These are phyloP conservation scores for Aureobasidium sp. DNA, from an alignment of 2,329 filamentous ascomycete genomes.

Conservation along the genomic window DNA sequence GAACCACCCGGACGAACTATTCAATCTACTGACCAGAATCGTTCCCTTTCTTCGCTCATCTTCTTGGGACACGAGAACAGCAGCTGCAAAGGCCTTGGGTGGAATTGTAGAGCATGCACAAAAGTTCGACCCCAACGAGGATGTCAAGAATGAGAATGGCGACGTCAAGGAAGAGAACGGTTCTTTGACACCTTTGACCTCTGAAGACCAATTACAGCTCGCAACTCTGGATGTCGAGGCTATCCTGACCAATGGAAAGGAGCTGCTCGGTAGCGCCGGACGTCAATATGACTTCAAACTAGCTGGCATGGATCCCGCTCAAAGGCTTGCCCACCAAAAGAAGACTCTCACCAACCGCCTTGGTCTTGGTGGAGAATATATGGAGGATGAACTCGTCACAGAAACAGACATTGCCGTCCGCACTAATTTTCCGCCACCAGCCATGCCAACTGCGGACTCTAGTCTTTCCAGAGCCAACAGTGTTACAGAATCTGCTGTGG, in stretches of 20 bases:
- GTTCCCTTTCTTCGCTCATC: conserved; percentile 93
- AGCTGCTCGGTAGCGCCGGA: conserved; percentile 72
- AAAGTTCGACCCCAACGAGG: conserved; percentile 78
- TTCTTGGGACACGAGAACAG: conserved; percentile 93
- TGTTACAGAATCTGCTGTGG: conserved; percentile 29
- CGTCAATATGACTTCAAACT: conserved; percentile 77
- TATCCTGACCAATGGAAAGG: conserved; percentile 75
- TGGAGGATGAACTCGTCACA: conserved; percentile 73
- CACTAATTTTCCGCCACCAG: conserved; percentile 37
- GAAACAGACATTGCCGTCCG: conserved; percentile 49
- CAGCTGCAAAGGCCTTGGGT: conserved; percentile 86
- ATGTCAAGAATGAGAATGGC: conserved; percentile 43
- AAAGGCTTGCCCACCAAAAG: conserved; percentile 78
- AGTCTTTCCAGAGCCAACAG: conserved; percentile 35
- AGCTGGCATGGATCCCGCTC: conserved; percentile 70
- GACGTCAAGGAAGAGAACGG: conserved; percentile 47
- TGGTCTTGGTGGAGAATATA: conserved; percentile 73
- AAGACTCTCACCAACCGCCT: conserved; percentile 76
- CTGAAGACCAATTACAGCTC: conserved; percentile 62
- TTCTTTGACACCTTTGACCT: conserved; percentile 21
- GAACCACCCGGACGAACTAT: conserved; percentile 92
- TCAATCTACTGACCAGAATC: conserved; percentile 86
- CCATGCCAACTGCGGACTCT: conserved; percentile 24
- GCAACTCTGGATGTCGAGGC: conserved; percentile 67
- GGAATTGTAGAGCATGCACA: conserved; percentile 88